Evolutionary conservation across 164 flowering plant species (phyloP).

Genomic region (Vitis cinerea): DNA sequence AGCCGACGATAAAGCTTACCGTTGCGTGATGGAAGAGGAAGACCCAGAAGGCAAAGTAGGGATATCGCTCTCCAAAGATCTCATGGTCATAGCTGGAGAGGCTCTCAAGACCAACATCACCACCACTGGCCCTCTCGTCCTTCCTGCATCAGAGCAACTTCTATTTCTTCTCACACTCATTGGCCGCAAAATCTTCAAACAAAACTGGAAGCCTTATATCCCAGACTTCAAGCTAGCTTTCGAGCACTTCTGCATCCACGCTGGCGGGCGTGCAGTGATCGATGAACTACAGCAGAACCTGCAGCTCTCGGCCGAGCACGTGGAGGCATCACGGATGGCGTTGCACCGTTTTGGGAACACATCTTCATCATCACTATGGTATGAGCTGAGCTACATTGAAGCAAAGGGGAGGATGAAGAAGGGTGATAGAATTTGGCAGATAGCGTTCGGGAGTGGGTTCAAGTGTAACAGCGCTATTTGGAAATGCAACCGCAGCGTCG

Average conservation of each 20-base stretch:
- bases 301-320: constrained; percentile 53
- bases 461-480: constrained; percentile 76
- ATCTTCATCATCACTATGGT: constrained; percentile 68
- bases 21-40: constrained; percentile 52
- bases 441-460: constrained; percentile 66
- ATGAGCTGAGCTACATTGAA: constrained; percentile 57
- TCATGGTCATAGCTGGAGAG: constrained; percentile 68
- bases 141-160: constrained; percentile 60
- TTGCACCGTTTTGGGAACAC: constrained; percentile 66
- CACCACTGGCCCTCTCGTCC: constrained; percentile 57
- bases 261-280: constrained; percentile 69
- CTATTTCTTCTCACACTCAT: constrained; percentile 43
- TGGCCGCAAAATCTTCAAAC: constrained; percentile 49
- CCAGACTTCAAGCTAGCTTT: constrained; percentile 70
- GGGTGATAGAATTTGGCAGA: constrained; percentile 70
- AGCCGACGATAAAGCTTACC: constrained; percentile 51
- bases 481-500: constrained; percentile 58
- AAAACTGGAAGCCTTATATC: constrained; percentile 60
- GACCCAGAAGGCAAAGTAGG: constrained; percentile 55
- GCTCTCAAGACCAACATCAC: constrained; percentile 63
- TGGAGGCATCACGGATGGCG: constrained; percentile 70
- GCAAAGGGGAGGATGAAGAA: constrained; percentile 64
- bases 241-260: constrained; percentile 78
- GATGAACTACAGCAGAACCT: constrained; percentile 66
- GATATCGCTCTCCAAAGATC: constrained; percentile 49